phyloP scores from a whole-genome alignment of 768 basidiomycete genomes.

The Cantharellus cinnabarinus region DNA sequence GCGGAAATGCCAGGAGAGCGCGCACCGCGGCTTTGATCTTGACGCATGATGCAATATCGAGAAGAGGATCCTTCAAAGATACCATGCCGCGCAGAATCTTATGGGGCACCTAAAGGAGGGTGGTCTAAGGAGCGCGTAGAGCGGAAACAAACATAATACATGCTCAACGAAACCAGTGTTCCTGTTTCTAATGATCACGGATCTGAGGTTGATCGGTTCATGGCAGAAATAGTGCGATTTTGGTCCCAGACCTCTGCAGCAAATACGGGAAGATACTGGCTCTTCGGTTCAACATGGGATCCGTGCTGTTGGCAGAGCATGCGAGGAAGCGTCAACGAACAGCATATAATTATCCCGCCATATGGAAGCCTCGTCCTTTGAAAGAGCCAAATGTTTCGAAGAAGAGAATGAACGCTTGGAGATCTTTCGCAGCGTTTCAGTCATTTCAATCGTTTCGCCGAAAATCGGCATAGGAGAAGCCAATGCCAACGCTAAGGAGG shows the following conservation, averaged over 20 bases:
- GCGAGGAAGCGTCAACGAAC: constrained; percentile 20
- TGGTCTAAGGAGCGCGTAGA: too few species aligned
- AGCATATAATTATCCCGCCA: constrained; percentile 56
- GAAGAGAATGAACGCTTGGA: constrained; percentile 63
- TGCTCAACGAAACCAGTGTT: constrained; percentile 24
- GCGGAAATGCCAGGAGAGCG: constrained; percentile 1
- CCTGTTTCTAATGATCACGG: constrained; percentile 53
- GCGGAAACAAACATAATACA: too few species aligned
- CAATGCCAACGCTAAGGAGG: constrained; percentile 36
- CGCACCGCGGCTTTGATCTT: constrained; percentile 38
- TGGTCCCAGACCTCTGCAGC: constrained; percentile 60
- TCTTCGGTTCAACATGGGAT: constrained; percentile 34
- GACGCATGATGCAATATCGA: constrained; percentile 22
- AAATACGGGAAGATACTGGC: constrained; percentile 20
- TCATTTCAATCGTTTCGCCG: constrained; percentile 52
- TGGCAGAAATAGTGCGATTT: constrained; percentile 31
- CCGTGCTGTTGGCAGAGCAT: background rate
- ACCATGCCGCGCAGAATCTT: too few species aligned
- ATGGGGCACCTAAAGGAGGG: too few species aligned
- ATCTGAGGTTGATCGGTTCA: constrained; percentile 40
- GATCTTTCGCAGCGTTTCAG: constrained; percentile 58
- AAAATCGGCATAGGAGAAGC: constrained; percentile 50
- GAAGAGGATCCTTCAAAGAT: background rate
- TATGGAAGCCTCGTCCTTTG: constrained; percentile 42
- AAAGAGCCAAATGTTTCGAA: constrained; percentile 63